phyloP scores from a whole-genome alignment of 805 yeast genomes.

The Vanderwaltozyma tropicalis region DNA sequence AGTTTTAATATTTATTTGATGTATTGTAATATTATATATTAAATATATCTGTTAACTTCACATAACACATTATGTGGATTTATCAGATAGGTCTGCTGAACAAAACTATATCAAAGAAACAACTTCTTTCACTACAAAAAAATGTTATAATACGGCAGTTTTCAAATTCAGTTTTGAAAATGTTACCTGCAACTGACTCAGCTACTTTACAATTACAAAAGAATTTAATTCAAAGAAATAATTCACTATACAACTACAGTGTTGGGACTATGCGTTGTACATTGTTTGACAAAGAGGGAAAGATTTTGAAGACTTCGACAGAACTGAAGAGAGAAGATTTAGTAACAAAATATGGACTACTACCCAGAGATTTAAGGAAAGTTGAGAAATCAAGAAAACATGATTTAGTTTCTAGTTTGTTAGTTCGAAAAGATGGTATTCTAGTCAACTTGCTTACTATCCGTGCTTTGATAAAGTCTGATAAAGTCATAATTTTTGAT shows the following conservation, averaged over 20 bases:
- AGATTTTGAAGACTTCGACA: slow-evolving; percentile 56
- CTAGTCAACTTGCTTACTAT: slow-evolving; percentile 69
- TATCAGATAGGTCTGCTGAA: too few relatives aligned
- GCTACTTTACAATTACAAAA: slow-evolving; percentile 30
- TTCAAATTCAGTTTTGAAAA: background rate
- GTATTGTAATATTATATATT: too few relatives aligned
- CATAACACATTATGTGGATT: too few relatives aligned
- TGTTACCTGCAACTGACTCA: slow-evolving; percentile 4
- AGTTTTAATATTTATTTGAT: too few relatives aligned
- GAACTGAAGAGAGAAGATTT: slow-evolving; percentile 67
- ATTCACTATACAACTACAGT: slow-evolving; percentile 26
- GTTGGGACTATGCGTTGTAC: slow-evolving; percentile 59
- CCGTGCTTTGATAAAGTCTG: slow-evolving; percentile 66
- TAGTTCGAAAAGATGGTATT: slow-evolving; percentile 65
- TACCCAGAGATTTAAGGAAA: slow-evolving; percentile 85
- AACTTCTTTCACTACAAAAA: too few relatives aligned
- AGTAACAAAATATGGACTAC: slow-evolving; percentile 61
- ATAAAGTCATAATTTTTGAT: slow-evolving; percentile 69
- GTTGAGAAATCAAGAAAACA: slow-evolving; percentile 59
- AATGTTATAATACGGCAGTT: background rate
- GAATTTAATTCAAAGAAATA: slow-evolving; percentile 30
- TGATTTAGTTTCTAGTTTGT: slow-evolving; percentile 66
- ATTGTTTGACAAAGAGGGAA: slow-evolving; percentile 60
- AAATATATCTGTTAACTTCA: too few relatives aligned
- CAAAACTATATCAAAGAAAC: too few relatives aligned